Percentiles rank a stretch among this genome's conserved stretches.
Conservation (phyloP, 2,329 filamentous ascomycete genomes). For the Capronia coronata region DNA sequence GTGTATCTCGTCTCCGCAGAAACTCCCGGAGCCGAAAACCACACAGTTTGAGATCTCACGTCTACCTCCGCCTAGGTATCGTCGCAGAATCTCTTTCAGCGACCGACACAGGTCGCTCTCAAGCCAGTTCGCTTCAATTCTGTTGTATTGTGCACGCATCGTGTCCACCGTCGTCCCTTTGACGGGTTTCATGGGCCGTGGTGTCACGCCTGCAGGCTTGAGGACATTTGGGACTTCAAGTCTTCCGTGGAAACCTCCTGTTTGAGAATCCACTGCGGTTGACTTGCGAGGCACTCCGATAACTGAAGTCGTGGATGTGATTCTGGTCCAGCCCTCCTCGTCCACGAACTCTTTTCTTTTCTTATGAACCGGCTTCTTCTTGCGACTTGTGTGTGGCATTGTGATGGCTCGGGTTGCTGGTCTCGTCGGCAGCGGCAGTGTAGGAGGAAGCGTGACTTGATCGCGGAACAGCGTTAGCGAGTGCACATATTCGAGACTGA, state of each 20-base stretch:
- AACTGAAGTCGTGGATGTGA: slow-evolving; percentile 4
- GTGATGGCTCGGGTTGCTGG: not conserved
- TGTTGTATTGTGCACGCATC: slow-evolving; percentile 9
- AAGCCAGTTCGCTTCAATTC: slow-evolving; percentile 7
- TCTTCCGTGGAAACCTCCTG: not conserved
- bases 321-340: slow-evolving; percentile 22
- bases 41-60: slow-evolving; percentile 12
- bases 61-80: not conserved
- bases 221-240: not conserved
- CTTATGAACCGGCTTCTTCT: slow-evolving; percentile 11
- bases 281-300: not conserved
- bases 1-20: slow-evolving; percentile 17
- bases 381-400: slow-evolving; percentile 24
- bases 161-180: slow-evolving; percentile 5
- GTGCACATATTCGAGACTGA: too few relatives aligned
- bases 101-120: slow-evolving; percentile 5
- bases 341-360: slow-evolving; percentile 19
- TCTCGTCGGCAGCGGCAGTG: too few relatives aligned
- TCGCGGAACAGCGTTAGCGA: too few relatives aligned
- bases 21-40: slow-evolving; percentile 21
- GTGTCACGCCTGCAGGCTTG: not conserved
- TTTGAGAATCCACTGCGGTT: not conserved
- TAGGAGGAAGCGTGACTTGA: too few relatives aligned
- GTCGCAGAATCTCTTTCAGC: slow-evolving; percentile 5
- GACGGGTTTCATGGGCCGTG: slow-evolving; percentile 2